Conservation (phyloP, 208 protist species). For the Trypanosoma platydactyli region DNA sequence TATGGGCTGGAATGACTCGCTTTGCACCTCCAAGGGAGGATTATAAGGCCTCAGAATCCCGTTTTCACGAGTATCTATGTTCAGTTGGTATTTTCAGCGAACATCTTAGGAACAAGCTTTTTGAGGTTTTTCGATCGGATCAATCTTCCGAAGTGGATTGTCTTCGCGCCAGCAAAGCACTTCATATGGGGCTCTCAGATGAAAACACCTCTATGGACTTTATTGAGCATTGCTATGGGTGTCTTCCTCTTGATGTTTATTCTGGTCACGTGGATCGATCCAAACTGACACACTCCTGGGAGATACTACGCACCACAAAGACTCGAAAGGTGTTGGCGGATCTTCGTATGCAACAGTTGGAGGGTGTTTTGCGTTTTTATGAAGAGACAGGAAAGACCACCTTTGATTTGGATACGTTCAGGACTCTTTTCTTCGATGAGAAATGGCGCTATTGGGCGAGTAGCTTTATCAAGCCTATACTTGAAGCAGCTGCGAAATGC, state of each 20-base stretch:
- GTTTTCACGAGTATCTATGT: conserved; percentile 39
- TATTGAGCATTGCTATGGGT: conserved; percentile 43
- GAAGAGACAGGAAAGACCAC: conserved; percentile 13
- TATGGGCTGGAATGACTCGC: conserved; percentile 39
- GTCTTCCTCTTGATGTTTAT: conserved; percentile 24
- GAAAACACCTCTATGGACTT: conserved; percentile 18
- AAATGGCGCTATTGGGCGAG: conserved; percentile 25
- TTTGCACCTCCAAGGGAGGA: conserved; percentile 45
- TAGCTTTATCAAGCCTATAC: conserved; percentile 48
- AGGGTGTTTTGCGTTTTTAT: conserved; percentile 22
- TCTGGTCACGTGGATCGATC: conserved; percentile 12
- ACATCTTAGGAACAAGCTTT: conserved; percentile 23
- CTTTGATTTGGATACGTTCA: conserved; percentile 33
- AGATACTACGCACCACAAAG: neutral
- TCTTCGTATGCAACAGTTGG: conserved; percentile 23
- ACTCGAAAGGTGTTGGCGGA: conserved; percentile 12
- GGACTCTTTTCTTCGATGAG: conserved; percentile 32
- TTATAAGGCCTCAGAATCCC: conserved; percentile 29
- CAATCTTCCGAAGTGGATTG: conserved; percentile 23
- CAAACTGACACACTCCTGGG: conserved; percentile 6
- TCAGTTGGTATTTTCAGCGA: conserved; percentile 38
- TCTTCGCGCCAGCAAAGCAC: conserved; percentile 40
- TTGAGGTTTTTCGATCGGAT: conserved; percentile 28
- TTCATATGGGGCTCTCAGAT: conserved; percentile 42
- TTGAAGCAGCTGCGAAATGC: conserved; percentile 45